A percentile compares a stretch with the other conserved stretches of the same genome.
phyloP scores from a whole-genome alignment of 2,329 filamentous ascomycete species.

The Aspergillus fijiensis region DNA sequence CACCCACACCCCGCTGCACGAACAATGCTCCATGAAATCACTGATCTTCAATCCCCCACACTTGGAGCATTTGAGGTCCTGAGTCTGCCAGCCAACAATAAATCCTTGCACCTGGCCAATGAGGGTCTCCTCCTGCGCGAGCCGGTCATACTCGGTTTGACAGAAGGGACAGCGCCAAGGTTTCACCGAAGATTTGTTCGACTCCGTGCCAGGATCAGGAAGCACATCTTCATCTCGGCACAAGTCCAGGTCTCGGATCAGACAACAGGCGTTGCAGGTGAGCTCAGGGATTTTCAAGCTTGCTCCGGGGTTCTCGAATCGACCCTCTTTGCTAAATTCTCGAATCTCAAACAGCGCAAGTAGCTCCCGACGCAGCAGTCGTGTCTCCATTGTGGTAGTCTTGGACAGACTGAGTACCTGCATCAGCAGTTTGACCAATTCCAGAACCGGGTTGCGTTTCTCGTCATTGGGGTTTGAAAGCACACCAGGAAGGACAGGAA shows the following conservation, averaged over 20 bases:
- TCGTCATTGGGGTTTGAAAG: slow-evolving; percentile 54
- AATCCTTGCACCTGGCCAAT: slow-evolving; percentile 73
- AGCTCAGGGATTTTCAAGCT: slow-evolving; percentile 71
- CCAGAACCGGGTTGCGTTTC: slow-evolving; percentile 72
- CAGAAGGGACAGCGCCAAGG: slow-evolving; percentile 79
- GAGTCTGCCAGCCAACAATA: slow-evolving; percentile 77
- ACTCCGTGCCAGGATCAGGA: slow-evolving; percentile 47
- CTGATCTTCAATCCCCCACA: slow-evolving; percentile 68
- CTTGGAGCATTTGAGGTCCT: slow-evolving; percentile 85
- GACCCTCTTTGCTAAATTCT: slow-evolving; percentile 86
- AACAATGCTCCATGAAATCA: slow-evolving; percentile 96
- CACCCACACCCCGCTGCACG: slow-evolving; percentile 83
- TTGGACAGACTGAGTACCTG: slow-evolving; percentile 90
- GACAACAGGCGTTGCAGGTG: slow-evolving; percentile 86
- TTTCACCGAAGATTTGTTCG: slow-evolving; percentile 37
- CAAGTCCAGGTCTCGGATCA: slow-evolving; percentile 83
- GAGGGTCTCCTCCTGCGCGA: slow-evolving; percentile 79
- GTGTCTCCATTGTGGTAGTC: slow-evolving; percentile 82
- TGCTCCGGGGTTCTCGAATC: slow-evolving; percentile 81
- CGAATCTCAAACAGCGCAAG: slow-evolving; percentile 88
- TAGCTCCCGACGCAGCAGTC: slow-evolving; percentile 83
- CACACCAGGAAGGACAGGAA: slow-evolving; percentile 68
- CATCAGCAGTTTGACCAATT: slow-evolving; percentile 90
- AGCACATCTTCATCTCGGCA: slow-evolving; percentile 85
- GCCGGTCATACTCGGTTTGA: slow-evolving; percentile 69